phyloP scores from a whole-genome alignment of 2,329 filamentous ascomycete genomes.

The Aspergillus alliaceus region DNA sequence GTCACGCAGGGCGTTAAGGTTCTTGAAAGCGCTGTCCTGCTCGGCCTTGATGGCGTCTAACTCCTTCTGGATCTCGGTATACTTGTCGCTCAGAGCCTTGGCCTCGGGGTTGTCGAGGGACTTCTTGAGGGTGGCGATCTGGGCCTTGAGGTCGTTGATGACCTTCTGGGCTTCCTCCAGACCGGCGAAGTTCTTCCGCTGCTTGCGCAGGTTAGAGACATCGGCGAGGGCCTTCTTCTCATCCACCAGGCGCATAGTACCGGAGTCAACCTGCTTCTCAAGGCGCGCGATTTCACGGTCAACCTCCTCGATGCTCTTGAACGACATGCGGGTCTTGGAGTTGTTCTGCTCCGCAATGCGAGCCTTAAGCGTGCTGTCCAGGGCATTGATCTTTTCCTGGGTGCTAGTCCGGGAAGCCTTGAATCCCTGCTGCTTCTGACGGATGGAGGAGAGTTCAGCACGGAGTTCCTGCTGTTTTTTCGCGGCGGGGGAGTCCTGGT shows the following conservation, averaged over 20 bases:
- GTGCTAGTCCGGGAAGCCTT: constrained; percentile 78
- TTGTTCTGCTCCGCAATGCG: constrained; percentile 84
- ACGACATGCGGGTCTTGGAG: constrained; percentile 75
- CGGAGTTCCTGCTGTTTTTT: constrained; percentile 87
- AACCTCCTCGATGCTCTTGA: constrained; percentile 85
- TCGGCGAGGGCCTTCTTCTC: constrained; percentile 92
- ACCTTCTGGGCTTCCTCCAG: constrained; percentile 84
- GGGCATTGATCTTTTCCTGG: constrained; percentile 86
- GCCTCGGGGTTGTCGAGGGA: constrained; percentile 86
- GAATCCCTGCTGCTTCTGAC: constrained; percentile 80
- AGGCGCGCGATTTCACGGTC: constrained; percentile 78
- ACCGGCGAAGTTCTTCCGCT: constrained; percentile 84
- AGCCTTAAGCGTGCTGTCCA: constrained; percentile 85
- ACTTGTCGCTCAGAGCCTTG: constrained; percentile 83
- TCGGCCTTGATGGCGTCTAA: constrained; percentile 87
- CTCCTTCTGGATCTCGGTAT: constrained; percentile 81
- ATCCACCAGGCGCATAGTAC: constrained; percentile 92
- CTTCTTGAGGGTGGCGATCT: constrained; percentile 88
- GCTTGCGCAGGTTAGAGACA: constrained; percentile 78
- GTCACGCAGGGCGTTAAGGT: constrained; percentile 77
- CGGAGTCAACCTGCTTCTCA: constrained; percentile 82
- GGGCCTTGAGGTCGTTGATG: constrained; percentile 82
- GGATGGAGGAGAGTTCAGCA: constrained; percentile 77
- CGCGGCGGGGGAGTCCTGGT: constrained; percentile 74
- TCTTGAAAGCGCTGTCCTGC: constrained; percentile 89